Evolutionary conservation across 2,329 filamentous ascomycete genomes (phyloP).

Genomic region (Colletotrichum sp.): DNA sequence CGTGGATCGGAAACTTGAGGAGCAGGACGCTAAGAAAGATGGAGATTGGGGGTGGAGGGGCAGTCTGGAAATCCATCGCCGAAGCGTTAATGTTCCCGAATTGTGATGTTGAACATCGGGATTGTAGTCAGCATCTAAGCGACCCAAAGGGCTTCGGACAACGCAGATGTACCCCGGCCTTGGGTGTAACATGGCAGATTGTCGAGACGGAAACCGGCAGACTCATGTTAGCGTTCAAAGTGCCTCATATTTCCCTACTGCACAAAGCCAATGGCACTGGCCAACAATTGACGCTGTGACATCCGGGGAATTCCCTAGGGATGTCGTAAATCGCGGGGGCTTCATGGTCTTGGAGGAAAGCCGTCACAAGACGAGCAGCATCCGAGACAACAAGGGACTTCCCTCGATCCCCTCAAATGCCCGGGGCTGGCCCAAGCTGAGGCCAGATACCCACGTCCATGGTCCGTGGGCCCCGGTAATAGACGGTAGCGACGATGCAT

Average conservation of each 20-base stretch:
- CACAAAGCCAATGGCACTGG: background rate
- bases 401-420: background rate
- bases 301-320: background rate
- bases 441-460: background rate
- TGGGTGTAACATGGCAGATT: background rate
- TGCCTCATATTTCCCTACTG: background rate
- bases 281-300: background rate
- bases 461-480: background rate
- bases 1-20: slow-evolving; percentile 9
- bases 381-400: slow-evolving; percentile 9
- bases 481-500: slow-evolving; percentile 4
- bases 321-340: background rate
- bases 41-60: slow-evolving; percentile 5
- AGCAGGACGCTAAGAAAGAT: slow-evolving; percentile 12
- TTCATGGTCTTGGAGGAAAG: background rate
- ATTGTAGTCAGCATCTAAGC: background rate
- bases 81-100: background rate
- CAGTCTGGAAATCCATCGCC: background rate
- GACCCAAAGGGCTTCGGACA: background rate
- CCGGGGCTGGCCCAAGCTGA: background rate
- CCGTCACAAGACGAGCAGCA: slow-evolving; percentile 4
- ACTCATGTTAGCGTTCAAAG: background rate
- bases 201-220: background rate
- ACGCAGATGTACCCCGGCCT: background rate
- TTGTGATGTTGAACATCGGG: background rate